Conservation (phyloP, 2,329 filamentous ascomycete species). For the Aureobasidium sp. region DNA sequence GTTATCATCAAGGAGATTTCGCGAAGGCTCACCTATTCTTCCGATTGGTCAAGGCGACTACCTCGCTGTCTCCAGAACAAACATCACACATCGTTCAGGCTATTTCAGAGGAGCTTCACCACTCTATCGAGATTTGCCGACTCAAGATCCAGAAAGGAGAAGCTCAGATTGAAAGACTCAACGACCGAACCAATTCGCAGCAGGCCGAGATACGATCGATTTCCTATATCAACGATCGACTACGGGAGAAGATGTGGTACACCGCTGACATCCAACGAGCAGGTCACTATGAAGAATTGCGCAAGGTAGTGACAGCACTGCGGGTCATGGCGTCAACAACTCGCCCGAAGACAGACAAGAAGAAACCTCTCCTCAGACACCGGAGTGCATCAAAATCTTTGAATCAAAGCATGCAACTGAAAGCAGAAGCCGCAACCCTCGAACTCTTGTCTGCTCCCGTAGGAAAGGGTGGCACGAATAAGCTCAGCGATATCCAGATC, state of each 20-base stretch:
- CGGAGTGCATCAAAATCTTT: conserved; percentile 39
- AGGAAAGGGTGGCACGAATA: conserved; percentile 85
- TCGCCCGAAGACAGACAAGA: conserved; percentile 35
- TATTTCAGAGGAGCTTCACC: conserved; percentile 54
- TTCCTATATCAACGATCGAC: conserved; percentile 47
- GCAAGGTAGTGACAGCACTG: conserved; percentile 76
- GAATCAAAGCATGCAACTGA: conserved; percentile 59
- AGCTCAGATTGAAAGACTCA: conserved; percentile 73
- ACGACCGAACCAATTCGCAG: conserved; percentile 75
- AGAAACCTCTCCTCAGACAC: conserved; percentile 32
- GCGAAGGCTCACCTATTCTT: neutral
- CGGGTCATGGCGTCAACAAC: conserved; percentile 73
- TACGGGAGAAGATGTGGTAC: conserved; percentile 98
- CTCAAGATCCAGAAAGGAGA: conserved; percentile 62
- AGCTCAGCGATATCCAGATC: conserved; percentile 90
- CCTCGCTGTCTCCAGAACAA: conserved; percentile 54
- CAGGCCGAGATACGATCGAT: conserved; percentile 45
- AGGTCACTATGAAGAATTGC: conserved; percentile 76
- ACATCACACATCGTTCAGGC: conserved; percentile 63
- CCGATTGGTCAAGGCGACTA: neutral
- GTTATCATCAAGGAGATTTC: conserved; percentile 12
- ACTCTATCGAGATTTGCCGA: conserved; percentile 5
- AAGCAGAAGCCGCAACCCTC: conserved; percentile 76
- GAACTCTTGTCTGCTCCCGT: conserved; percentile 77
- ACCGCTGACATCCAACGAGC: conserved; percentile 90